Conservation (phyloP, 2,329 filamentous ascomycete genomes). For the Epichloe elymi region DNA sequence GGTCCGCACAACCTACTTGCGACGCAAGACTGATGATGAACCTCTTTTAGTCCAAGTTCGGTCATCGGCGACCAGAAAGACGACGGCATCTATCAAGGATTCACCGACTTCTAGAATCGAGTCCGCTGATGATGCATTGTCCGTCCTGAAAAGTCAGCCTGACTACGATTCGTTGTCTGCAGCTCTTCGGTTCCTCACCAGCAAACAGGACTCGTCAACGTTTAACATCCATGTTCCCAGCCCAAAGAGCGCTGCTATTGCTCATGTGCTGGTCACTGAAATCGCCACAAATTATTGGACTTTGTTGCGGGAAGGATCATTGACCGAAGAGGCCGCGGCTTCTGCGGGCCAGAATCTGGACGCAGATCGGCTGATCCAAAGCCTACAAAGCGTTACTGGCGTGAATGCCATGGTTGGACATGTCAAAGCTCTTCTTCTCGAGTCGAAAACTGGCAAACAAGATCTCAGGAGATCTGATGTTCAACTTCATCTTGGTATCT, state of each 20-base stretch:
- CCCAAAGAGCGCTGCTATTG: constrained; percentile 58
- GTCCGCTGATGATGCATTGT: constrained; percentile 39
- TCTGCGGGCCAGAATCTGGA: constrained; percentile 19
- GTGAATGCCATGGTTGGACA: constrained; percentile 65
- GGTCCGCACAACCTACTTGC: constrained; percentile 38
- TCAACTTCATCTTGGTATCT: constrained; percentile 28
- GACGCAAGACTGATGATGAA: constrained; percentile 21
- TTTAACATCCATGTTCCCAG: constrained; percentile 32
- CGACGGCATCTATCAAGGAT: not conserved
- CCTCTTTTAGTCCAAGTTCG: constrained; percentile 26
- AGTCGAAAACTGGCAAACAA: constrained; percentile 27
- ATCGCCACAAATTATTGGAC: constrained; percentile 78
- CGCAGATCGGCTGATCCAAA: constrained; percentile 41
- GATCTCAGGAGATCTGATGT: constrained; percentile 27
- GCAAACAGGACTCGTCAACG: constrained; percentile 6
- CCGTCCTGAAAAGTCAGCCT: constrained; percentile 48
- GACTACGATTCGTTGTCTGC: constrained; percentile 41
- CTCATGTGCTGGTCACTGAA: constrained; percentile 59
- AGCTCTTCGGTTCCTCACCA: constrained; percentile 38
- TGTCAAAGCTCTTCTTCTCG: constrained; percentile 47
- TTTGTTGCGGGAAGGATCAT: constrained; percentile 36
- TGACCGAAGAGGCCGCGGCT: constrained; percentile 3
- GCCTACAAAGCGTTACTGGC: constrained; percentile 61
- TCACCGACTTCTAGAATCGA: constrained; percentile 10
- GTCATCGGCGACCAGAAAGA: constrained; percentile 7